Conservation (phyloP, 805 yeast species). For the Candida rishiriensis region DNA sequence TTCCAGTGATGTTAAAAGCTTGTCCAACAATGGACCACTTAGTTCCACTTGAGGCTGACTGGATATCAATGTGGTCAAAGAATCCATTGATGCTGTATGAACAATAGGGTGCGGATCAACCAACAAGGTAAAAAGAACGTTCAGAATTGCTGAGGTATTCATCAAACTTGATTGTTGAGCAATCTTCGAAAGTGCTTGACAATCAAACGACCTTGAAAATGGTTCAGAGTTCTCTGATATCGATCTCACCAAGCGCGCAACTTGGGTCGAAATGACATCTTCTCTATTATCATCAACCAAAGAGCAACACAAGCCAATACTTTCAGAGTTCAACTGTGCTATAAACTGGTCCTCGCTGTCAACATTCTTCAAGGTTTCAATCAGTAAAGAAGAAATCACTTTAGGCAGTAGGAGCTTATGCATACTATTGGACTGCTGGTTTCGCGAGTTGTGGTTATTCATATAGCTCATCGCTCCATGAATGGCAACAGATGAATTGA, state of each 20-base stretch:
- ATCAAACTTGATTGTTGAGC: slow-evolving; percentile 21
- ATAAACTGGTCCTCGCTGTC: slow-evolving; percentile 18
- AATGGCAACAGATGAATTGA: slow-evolving; percentile 63
- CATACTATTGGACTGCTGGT: slow-evolving; percentile 1
- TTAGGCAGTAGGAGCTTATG: slow-evolving; percentile 17
- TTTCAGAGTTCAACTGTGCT: slow-evolving; percentile 27
- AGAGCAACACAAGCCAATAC: slow-evolving; percentile 28
- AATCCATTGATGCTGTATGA: slow-evolving; percentile 65
- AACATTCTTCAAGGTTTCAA: slow-evolving; percentile 26
- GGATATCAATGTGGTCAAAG: slow-evolving; percentile 52
- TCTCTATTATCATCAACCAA: slow-evolving; percentile 21
- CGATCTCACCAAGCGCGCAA: slow-evolving; percentile 54
- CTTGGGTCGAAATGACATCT: slow-evolving; percentile 32
- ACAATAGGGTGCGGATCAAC: slow-evolving; percentile 84
- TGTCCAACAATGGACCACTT: slow-evolving; percentile 33
- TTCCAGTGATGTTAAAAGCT: slow-evolving; percentile 38
- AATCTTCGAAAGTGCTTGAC: slow-evolving; percentile 37
- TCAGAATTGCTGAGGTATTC: slow-evolving; percentile 44
- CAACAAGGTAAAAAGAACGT: slow-evolving; percentile 55
- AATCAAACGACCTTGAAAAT: slow-evolving; percentile 53
- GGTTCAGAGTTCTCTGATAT: slow-evolving; percentile 68
- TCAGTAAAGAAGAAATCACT: slow-evolving; percentile 18
- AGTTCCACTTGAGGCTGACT: slow-evolving; percentile 37
- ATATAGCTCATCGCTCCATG: slow-evolving; percentile 42
- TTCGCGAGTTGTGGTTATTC: slow-evolving; percentile 15